phyloP scores from a whole-genome alignment of 495 filamentous ascomycete genomes.

The Xylaria curta region DNA sequence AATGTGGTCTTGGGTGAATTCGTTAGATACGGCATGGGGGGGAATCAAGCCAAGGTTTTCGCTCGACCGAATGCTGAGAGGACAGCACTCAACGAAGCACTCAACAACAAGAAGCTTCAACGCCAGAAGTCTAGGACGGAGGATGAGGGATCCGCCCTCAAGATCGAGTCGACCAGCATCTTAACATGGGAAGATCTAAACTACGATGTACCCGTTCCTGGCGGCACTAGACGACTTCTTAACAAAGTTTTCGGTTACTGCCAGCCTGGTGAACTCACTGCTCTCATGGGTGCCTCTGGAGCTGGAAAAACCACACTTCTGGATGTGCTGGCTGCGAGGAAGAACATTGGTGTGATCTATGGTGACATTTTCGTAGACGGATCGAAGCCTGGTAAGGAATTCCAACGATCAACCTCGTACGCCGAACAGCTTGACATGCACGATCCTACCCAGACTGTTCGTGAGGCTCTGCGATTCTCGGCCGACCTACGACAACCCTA shows the following conservation, averaged over 20 bases:
- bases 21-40: constrained; percentile 76
- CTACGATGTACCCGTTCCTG: constrained; percentile 77
- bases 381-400: constrained; percentile 65
- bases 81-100: constrained; percentile 68
- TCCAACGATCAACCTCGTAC: constrained; percentile 79
- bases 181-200: constrained; percentile 83
- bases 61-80: constrained; percentile 74
- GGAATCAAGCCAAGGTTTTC: constrained; percentile 77
- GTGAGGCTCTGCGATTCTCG: constrained; percentile 85
- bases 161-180: constrained; percentile 70
- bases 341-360: constrained; percentile 77
- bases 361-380: constrained; percentile 82
- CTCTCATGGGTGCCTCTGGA: constrained; percentile 85
- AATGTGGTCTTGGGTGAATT: constrained; percentile 78
- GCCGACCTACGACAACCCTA: constrained; percentile 80
- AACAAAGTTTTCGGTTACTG: constrained; percentile 79
- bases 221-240: constrained; percentile 70
- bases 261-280: constrained; percentile 78
- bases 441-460: constrained; percentile 76
- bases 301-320: constrained; percentile 86
- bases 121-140: constrained; percentile 58
- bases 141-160: constrained; percentile 58
- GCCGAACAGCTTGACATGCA: constrained; percentile 87
- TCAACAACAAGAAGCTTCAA: constrained; percentile 62
- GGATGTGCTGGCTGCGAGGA: constrained; percentile 77